phyloP scores from a whole-genome alignment of 2,329 filamentous ascomycete species.

The Aspergillus versicolor region DNA sequence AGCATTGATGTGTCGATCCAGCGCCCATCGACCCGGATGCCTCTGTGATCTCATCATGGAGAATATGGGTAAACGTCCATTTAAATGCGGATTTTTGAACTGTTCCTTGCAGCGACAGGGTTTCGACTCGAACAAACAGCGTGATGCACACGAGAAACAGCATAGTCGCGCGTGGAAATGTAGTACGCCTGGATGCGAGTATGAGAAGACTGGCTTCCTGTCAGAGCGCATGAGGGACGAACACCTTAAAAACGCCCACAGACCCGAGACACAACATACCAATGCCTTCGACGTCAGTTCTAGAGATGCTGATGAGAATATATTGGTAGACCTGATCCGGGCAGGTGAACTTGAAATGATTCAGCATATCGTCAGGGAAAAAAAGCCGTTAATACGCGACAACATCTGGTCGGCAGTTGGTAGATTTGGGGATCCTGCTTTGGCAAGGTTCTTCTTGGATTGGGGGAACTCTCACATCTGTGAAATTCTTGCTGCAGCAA shows the following conservation, averaged over 20 bases:
- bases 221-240: constrained; percentile 1
- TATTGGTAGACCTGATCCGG: background rate
- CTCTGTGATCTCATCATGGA: background rate
- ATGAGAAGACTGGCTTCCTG: constrained; percentile 1
- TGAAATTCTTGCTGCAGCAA: background rate
- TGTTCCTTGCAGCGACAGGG: constrained; percentile 3
- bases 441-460: background rate
- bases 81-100: constrained; percentile 3
- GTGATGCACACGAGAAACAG: background rate
- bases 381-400: accelerated
- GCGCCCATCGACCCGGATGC: background rate
- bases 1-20: background rate
- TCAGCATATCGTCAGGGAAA: background rate
- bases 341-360: background rate
- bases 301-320: background rate
- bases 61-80: background rate
- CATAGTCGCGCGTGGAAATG: constrained; percentile 4
- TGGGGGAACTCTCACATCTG: no score
- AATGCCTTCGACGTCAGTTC: background rate
- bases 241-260: constrained; percentile 2
- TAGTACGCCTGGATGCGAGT: background rate
- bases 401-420: background rate
- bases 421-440: background rate
- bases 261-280: background rate
- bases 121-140: background rate